Evolutionary conservation across 345 rosid genomes (phyloP).

Genomic region (Gynandropsis gynandra): DNA sequence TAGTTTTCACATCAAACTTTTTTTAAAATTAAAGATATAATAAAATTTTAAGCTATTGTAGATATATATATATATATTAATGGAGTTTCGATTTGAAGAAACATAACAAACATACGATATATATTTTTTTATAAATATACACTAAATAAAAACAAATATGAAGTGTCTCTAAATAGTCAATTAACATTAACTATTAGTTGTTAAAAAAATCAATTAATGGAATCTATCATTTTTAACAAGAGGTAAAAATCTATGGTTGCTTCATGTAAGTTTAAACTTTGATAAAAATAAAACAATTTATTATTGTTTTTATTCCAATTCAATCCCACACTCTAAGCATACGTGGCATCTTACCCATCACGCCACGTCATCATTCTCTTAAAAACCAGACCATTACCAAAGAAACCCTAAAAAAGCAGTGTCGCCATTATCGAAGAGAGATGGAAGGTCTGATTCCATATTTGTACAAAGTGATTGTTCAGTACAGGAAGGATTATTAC

Average conservation of each 20-base stretch:
- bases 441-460: constrained; percentile 33
- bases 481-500: constrained; percentile 27
- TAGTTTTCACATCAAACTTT: too few relatives aligned
- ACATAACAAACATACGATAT: too few relatives aligned
- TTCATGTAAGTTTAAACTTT: constrained; percentile 24
- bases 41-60: too few relatives aligned
- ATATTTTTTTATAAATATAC: too few relatives aligned
- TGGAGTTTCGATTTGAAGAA: too few relatives aligned
- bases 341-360: constrained; percentile 23
- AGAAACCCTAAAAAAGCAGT: not conserved
- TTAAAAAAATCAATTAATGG: too few relatives aligned
- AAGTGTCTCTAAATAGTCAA: too few relatives aligned
- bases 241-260: constrained; percentile 7
- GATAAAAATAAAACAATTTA: constrained; percentile 1
- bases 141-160: too few relatives aligned
- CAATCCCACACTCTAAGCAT: constrained; percentile 23
- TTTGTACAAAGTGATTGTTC: constrained; percentile 27
- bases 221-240: too few relatives aligned
- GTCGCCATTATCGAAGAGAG: not conserved
- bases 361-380: constrained; percentile 22
- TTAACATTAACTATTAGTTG: too few relatives aligned
- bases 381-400: constrained; percentile 13
- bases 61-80: too few relatives aligned
- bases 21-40: too few relatives aligned
- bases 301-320: not conserved